Percentiles rank a stretch among this genome's conserved stretches.
These are phyloP conservation scores for Phialemoniopsis sp. DNA, from an alignment of 2,329 filamentous ascomycete genomes.

Conservation along the genomic window DNA sequence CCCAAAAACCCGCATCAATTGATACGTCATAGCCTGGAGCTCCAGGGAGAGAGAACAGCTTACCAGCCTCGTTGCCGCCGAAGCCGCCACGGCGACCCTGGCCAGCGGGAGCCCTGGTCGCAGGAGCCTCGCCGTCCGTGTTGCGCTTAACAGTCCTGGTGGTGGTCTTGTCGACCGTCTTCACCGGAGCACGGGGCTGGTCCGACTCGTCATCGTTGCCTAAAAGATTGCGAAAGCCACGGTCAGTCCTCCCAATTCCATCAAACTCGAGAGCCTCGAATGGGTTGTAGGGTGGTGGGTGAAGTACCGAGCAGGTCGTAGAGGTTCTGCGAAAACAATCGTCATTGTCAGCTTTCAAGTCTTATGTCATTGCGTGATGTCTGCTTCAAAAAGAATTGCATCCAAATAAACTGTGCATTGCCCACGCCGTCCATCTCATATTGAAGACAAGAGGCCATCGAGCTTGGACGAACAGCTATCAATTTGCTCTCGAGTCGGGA, in stretches of 20 bases:
- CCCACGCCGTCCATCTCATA: too few species aligned
- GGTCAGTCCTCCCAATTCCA: constrained; percentile 1
- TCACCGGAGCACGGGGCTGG: constrained; percentile 75
- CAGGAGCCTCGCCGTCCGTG: constrained; percentile 68
- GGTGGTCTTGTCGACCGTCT: constrained; percentile 81
- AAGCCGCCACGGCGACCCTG: constrained; percentile 51
- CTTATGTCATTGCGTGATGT: too few species aligned
- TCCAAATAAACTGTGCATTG: too few species aligned
- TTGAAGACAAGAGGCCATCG: too few species aligned
- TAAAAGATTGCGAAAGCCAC: constrained; percentile 20
- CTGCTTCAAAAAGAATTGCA: too few species aligned
- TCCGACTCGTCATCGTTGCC: constrained; percentile 65
- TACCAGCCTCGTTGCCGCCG: constrained; percentile 84
- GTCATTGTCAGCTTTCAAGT: constrained; percentile 16
- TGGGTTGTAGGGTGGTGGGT: constrained; percentile 11
- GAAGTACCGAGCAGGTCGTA: constrained; percentile 95
- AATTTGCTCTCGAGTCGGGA: not conserved
- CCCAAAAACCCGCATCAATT: not conserved
- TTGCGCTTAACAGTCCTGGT: constrained; percentile 80
- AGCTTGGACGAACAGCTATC: too few species aligned
- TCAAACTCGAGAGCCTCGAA: not conserved
- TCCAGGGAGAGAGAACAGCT: constrained; percentile 29
- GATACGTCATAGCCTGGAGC: constrained; percentile 2
- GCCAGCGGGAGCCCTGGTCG: constrained; percentile 30
- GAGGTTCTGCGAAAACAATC: constrained; percentile 64